Evolutionary conservation across 2,329 filamentous ascomycete species (phyloP), one percentile per base, ranked within the genome.

Genomic region (Mycosphaerelloides madeirae): DNA sequence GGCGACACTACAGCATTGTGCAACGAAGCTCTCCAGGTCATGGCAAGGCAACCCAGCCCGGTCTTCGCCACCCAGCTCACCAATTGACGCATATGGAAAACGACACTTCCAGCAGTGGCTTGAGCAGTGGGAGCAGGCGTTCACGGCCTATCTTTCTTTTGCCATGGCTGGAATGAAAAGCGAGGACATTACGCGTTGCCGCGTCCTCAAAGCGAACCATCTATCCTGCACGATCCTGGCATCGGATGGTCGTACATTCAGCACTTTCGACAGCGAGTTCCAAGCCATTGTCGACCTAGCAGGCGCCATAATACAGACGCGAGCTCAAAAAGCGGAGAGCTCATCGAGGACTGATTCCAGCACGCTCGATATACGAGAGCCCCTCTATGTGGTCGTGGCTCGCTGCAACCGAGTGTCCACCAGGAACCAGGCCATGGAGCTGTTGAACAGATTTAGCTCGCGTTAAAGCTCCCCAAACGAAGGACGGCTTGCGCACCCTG

Each of bases 181-280:
- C 5, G 53, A 57, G n/a, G 58, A 63, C 22, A 44, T 63, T n/a
- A 55, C 54, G 12, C 49, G 45, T 14, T 60, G 50, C 31, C 52
- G 61, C 9, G 50, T 63, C 8, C 49, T 64, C 18, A 64, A 64
- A 41, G 59, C 61, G 5, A 64, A 64, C 36, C 61, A 64, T 31
- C 47, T 64, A 3, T 55, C 54, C 22, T 61, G 60, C 44, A 54
- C 52, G 16, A 52, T 64, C n/a, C 44, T 64, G n/a, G 58, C 59
- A 1, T 55, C 59, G 1, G 48, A 54, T 18, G 52, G 55, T 11
- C 38, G 48, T 1, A 44, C 48, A 6, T 51, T 44, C 42, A 45
- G 55, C 28, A 40, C 29, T 3, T 61, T 55, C 44, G 57, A 59
- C 16, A 29, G 44, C 20, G 59, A 62, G 18, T 62, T 56, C 34